Conservation (phyloP, 2,329 filamentous ascomycete species). For the Hortaea werneckii region DNA sequence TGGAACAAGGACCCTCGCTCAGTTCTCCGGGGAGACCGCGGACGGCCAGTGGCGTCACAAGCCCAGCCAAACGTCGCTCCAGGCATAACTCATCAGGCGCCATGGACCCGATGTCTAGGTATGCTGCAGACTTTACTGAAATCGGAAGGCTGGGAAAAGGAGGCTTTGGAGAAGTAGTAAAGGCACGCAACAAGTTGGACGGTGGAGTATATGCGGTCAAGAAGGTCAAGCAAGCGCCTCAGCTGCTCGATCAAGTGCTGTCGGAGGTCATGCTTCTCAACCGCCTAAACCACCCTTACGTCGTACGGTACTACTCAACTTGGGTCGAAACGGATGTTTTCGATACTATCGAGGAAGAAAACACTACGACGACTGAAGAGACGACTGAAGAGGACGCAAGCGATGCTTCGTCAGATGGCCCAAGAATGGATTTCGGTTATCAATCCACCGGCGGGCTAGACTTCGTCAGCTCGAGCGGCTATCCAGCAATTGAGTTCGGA, state of each 20-base stretch:
- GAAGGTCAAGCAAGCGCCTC: slow-evolving; percentile 70
- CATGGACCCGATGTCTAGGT: slow-evolving; percentile 51
- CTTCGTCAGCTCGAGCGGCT: slow-evolving; percentile 80
- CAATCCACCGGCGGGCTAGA: slow-evolving; percentile 71
- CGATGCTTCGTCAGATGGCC: slow-evolving; percentile 39
- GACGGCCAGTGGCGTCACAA: slow-evolving; percentile 8
- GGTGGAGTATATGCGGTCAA: slow-evolving; percentile 93
- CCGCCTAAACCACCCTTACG: slow-evolving; percentile 79
- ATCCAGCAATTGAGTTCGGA: slow-evolving; percentile 67
- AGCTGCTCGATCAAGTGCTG: slow-evolving; percentile 68
- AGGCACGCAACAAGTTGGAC: slow-evolving; percentile 88
- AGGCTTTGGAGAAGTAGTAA: slow-evolving; percentile 92
- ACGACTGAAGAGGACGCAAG: slow-evolving; percentile 18
- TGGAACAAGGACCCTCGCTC: slow-evolving; percentile 15
- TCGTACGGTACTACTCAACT: slow-evolving; percentile 86
- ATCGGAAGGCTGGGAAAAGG: slow-evolving; percentile 82
- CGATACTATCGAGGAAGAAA: slow-evolving; percentile 12
- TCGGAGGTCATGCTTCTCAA: slow-evolving; percentile 83
- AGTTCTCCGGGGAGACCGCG: not conserved
- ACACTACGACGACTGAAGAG: slow-evolving; percentile 5
- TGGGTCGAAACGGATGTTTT: slow-evolving; percentile 69
- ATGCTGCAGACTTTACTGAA: slow-evolving; percentile 82
- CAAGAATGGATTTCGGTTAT: slow-evolving; percentile 48
- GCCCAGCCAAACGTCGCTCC: slow-evolving; percentile 18
- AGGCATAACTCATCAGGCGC: slow-evolving; percentile 23